Base-by-base conservation (phyloP, 768 basidiomycete species). In the Sistotremastrum niveocremeum region DNA sequence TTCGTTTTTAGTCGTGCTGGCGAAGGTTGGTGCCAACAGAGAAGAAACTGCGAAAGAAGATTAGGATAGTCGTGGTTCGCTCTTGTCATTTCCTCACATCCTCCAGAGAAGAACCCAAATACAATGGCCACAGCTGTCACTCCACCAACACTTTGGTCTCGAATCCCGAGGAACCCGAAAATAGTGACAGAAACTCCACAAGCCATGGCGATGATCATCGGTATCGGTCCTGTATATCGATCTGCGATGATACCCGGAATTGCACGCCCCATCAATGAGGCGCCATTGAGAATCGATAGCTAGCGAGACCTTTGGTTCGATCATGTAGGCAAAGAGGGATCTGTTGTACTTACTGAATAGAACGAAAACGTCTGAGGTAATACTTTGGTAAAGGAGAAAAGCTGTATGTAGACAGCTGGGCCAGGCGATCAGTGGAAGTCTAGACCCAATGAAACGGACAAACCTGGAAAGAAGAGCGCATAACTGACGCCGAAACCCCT, bases 381-480 rank as follows among this genome's bases (percentile, higher is more conserved):
- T 1, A 69, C 68, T 46, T 73, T 73, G 42, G 64, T 58, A 29
- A 73, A 61, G 1, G 76, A 65, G 46, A 73, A 68, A 8, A 78
- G 57, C 50, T 80, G 78, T 5, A 79, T 52, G 54, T 73, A 79
- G 2, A 20, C 20, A 2, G 20, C 20, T 20, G 20, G 20, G 20
- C 20, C 2, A n/a, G n/a, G 20, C 20, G 20, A 20, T 20, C 20
- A 20, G 20, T 20, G 20, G 20, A 20, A 20, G 2, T 20, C 2
- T 2, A 2, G 20, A 20, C 1, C 20, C 20, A 20, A 2, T 20
- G 1, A 2, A 20, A 20, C 20, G 20, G 20, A 20, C 20, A 2
- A 20, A 20, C 20, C 20, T 20, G 20, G 20, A 2, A 20, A 20
- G 58, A 75, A 79, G 11, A 74, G 60, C 0, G 76, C 74, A 40